Conservation (phyloP, 352 stramenopile genomes). For the Phytophthora cactorum region DNA sequence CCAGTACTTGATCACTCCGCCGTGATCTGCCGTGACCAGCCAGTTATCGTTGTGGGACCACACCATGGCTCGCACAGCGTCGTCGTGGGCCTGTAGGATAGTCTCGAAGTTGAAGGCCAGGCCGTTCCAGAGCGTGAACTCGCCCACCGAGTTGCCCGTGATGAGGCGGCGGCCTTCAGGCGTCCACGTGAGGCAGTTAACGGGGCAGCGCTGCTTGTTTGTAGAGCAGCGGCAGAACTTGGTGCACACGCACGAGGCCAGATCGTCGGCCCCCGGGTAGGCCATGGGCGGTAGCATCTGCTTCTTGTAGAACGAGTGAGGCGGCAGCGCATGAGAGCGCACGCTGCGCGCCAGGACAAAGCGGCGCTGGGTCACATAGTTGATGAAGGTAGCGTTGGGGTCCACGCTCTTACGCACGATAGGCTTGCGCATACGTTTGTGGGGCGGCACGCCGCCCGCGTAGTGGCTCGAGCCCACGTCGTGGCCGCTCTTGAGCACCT, state of each 20-base stretch:
- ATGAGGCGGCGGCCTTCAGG: slow-evolving; percentile 94
- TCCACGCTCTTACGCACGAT: slow-evolving; percentile 90
- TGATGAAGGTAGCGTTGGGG: slow-evolving; percentile 87
- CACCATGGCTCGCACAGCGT: slow-evolving; percentile 90
- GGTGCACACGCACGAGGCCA: slow-evolving; percentile 82
- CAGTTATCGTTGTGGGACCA: slow-evolving; percentile 93
- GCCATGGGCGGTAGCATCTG: slow-evolving; percentile 80
- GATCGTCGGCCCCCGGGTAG: slow-evolving; percentile 66
- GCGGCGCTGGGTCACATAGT: slow-evolving; percentile 76
- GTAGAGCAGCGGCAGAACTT: slow-evolving; percentile 90
- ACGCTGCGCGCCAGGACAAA: slow-evolving; percentile 64
- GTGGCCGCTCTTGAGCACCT: slow-evolving; percentile 81
- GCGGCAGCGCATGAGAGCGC: slow-evolving; percentile 59
- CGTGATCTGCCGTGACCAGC: slow-evolving; percentile 90
- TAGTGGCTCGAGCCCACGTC: slow-evolving; percentile 77
- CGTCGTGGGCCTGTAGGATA: slow-evolving; percentile 93
- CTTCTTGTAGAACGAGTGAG: slow-evolving; percentile 87
- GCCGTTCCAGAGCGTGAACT: slow-evolving; percentile 98
- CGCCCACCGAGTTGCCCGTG: slow-evolving; percentile 97
- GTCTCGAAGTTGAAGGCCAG: slow-evolving; percentile 98
- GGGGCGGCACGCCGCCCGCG: slow-evolving; percentile 64
- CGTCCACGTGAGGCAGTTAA: slow-evolving; percentile 96
- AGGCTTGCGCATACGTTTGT: slow-evolving; percentile 88
- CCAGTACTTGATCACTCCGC: slow-evolving; percentile 93
- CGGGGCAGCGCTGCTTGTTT: slow-evolving; percentile 92